These are phyloP conservation scores for Acacia confusa DNA, from an alignment of 306 rosid genomes.

Conservation along the genomic window DNA sequence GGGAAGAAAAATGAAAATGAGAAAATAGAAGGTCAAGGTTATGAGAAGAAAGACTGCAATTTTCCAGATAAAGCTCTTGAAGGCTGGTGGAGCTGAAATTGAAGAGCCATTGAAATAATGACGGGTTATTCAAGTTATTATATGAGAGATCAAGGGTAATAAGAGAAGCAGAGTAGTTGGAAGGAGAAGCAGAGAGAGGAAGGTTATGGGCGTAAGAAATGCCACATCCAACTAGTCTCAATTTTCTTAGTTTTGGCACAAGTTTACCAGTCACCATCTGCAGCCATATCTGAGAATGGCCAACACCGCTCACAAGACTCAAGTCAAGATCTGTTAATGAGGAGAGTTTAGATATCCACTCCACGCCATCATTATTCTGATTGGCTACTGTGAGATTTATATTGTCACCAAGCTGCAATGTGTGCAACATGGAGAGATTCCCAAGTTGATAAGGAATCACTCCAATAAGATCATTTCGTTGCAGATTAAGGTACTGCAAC, in stretches of 20 bases:
- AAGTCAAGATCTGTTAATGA: slow-evolving; percentile 5
- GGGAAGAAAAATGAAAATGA: neutral
- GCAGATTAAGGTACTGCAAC: slow-evolving; percentile 12
- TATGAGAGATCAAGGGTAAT: slow-evolving; percentile 1
- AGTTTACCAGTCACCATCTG: neutral
- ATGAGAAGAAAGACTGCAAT: neutral
- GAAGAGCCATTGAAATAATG: neutral
- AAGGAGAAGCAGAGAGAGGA: neutral
- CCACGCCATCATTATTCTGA: neutral
- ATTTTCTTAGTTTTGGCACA: neutral
- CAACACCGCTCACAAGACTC: neutral
- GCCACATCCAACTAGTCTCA: neutral
- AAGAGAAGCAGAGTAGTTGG: neutral
- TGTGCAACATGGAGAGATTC: neutral
- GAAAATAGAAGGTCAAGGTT: neutral
- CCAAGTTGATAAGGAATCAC: slow-evolving; percentile 13
- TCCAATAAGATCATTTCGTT: neutral
- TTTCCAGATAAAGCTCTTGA: neutral
- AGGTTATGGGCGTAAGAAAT: neutral
- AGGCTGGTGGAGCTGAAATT: neutral
- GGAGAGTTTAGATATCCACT: slow-evolving; percentile 6
- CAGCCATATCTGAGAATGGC: neutral
- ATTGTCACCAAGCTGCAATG: neutral
- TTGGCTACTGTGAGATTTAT: neutral
- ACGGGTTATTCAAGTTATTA: neutral